Percentiles rank a stretch among this genome's conserved stretches.
phyloP scores from a whole-genome alignment of 75 land plant species.

The Sequoia sempervirens region DNA sequence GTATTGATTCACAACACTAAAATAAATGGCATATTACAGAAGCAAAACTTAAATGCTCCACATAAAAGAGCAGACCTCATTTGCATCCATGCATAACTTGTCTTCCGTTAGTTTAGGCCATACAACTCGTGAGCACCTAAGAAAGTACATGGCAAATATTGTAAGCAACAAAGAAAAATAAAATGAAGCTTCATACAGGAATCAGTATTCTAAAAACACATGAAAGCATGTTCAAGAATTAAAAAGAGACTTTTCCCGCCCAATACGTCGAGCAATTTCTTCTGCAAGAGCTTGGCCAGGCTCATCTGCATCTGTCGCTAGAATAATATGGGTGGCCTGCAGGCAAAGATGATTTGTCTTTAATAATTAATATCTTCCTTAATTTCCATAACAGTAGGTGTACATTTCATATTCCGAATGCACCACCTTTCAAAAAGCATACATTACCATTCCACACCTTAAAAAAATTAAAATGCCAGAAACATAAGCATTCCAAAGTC shows the following conservation, averaged over 20 bases:
- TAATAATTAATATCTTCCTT: not conserved
- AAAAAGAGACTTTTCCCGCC: conserved; percentile 69
- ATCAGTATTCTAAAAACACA: not conserved
- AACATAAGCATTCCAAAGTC: not conserved
- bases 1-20: not conserved
- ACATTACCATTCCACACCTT: not conserved
- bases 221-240: not conserved
- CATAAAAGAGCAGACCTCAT: conserved; percentile 54
- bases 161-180: not conserved
- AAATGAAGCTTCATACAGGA: not conserved
- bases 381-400: not conserved
- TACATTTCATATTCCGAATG: not conserved
- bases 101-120: conserved; percentile 61
- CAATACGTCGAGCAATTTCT: conserved; percentile 92
- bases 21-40: not conserved
- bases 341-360: not conserved
- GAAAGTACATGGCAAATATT: not conserved
- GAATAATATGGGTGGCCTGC: conserved; percentile 78
- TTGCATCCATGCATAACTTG: conserved; percentile 73
- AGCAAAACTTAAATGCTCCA: not conserved
- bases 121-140: conserved; percentile 85
- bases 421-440: not conserved
- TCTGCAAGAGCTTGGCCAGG: conserved; percentile 95
- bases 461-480: not conserved
- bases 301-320: conserved; percentile 88